Conservation (phyloP, 257 asterid species). For the Scutellaria barbata region DNA sequence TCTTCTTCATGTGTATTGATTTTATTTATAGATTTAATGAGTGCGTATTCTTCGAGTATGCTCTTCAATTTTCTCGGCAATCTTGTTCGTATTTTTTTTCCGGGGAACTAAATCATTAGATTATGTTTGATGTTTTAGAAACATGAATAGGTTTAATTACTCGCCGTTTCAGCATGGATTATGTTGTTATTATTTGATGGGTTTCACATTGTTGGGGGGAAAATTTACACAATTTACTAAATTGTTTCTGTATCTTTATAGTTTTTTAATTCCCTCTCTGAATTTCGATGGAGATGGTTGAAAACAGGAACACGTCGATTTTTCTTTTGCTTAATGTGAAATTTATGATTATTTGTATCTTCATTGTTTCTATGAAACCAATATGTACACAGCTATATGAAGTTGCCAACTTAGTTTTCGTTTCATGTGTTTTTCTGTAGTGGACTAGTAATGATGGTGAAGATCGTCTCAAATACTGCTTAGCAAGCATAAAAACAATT, state of each 20-base stretch:
- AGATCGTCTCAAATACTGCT: neutral
- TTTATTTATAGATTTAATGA: neutral
- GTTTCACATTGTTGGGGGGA: neutral
- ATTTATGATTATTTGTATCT: neutral
- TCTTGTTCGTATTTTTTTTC: neutral
- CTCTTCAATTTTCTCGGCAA: neutral
- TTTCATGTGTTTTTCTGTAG: constrained; percentile 24
- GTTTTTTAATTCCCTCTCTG: neutral
- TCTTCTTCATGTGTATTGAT: neutral
- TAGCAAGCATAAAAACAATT: neutral
- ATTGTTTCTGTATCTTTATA: constrained; percentile 12
- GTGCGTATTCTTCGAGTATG: neutral
- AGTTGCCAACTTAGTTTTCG: neutral
- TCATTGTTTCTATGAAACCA: neutral
- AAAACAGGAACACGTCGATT: neutral
- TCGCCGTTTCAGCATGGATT: neutral
- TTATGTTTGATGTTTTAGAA: neutral
- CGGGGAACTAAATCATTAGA: neutral
- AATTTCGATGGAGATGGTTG: neutral
- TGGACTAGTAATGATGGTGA: neutral
- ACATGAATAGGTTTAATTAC: neutral
- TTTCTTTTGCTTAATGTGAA: neutral
- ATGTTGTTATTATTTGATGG: neutral
- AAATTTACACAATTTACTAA: neutral
- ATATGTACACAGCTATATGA: neutral